Evolutionary conservation across 345 rosid genomes (phyloP), one percentile per base, ranked within the genome.

Genomic region (Populus davidiana): DNA sequence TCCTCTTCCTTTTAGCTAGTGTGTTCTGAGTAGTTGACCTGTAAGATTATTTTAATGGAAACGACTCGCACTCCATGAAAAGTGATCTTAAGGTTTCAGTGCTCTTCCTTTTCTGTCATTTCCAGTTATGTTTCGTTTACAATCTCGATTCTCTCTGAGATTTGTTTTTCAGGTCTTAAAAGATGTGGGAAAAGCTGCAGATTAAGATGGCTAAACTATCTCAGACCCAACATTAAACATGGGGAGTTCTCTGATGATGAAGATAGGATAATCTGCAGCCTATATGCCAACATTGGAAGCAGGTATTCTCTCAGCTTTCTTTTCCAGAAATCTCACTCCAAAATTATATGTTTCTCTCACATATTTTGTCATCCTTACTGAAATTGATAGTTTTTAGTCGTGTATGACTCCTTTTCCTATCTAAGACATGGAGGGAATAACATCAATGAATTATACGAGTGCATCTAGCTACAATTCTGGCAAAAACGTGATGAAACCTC

Each of bases 141-240:
- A 43, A 21, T n/a, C 23, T 38, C 20, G 67, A 13, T 11, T 31
- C 29, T n/a, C 29, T 77, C 31, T 61, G 21, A 36, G n/a, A 21
- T 59, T 39, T 33, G 69, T 62, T 39, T 66, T 36, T 41, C 71
- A 82, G 85, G 80, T 36, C 85, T 82, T 14, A 78, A 67, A 59
- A 78, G 85, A 65, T 82, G 85, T 78, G 85, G 85, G 21, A 82
- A 82, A 67, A 82, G 85, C 77, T 82, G 85, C 63, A 75, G 85
- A 72, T 72, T 82, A 71, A 82, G 85, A 61, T 82, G 85, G 85
- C 74, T 82, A 18, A 82, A 82, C 77, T 82, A 82, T 71, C 79
- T 82, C 27, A 82, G 85, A 50, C 85, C 85, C 27, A 78, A 82
- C 61, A 75, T 82, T 74, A 82, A 59, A 54, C 85, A 82, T 67